These are phyloP conservation scores for Ceratocystis colombiana DNA, from an alignment of 2,329 filamentous ascomycete species.

Conservation along the genomic window DNA sequence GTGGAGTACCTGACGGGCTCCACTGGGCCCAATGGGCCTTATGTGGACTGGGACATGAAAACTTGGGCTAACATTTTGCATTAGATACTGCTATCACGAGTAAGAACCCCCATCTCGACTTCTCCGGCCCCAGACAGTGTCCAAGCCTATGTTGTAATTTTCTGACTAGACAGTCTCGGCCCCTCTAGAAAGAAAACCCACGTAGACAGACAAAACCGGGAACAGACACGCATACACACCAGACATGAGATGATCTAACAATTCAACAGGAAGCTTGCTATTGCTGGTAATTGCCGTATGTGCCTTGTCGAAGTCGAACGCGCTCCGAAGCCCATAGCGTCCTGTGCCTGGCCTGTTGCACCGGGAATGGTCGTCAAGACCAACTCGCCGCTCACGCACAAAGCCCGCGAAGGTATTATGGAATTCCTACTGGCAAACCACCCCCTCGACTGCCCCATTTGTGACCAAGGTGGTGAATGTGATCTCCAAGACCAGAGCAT, in stretches of 20 bases:
- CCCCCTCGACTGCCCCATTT: constrained; percentile 91
- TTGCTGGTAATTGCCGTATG: constrained; percentile 99
- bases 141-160: constrained; percentile 4
- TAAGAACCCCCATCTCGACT: constrained; percentile 39
- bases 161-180: no score
- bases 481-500: constrained; percentile 99
- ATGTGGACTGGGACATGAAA: not conserved
- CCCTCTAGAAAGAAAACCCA: no score
- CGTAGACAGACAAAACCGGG: not conserved
- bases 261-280: constrained; percentile 74
- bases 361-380: constrained; percentile 99
- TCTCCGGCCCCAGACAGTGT: constrained; percentile 28
- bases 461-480: constrained; percentile 97
- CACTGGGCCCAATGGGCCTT: constrained; percentile 15
- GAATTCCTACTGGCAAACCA: constrained; percentile 96
- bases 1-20: not conserved
- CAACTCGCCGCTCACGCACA: constrained; percentile 89
- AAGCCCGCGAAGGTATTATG: constrained; percentile 97
- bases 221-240: not conserved
- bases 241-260: not conserved
- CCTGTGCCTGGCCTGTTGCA: constrained; percentile 97
- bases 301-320: constrained; percentile 96
- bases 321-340: constrained; percentile 93
- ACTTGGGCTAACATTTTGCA: constrained; percentile 23
- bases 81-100: constrained; percentile 97